These are phyloP conservation scores for Plicaturopsis crispa DNA, from an alignment of 768 basidiomycete genomes.

Conservation along the genomic window DNA sequence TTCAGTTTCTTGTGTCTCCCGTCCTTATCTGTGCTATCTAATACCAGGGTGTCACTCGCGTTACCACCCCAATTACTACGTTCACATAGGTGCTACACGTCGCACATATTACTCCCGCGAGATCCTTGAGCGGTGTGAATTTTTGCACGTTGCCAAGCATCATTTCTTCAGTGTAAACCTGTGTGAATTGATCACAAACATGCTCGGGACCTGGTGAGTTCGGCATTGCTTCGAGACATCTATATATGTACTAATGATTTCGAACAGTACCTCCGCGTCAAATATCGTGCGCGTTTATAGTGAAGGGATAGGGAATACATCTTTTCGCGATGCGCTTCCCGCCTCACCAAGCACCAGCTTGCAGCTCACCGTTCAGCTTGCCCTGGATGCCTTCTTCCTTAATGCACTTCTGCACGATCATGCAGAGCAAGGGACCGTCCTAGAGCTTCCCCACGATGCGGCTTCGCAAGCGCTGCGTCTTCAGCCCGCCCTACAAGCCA, in stretches of 20 bases:
- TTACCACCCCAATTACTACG: conserved; percentile 21
- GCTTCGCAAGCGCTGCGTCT: conserved; percentile 13
- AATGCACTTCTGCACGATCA: conserved; percentile 15
- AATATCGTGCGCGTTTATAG: conserved; percentile 24
- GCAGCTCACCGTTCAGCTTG: conserved; percentile 12
- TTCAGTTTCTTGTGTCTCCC: not conserved
- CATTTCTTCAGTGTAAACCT: too few species aligned
- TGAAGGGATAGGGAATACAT: conserved; percentile 3
- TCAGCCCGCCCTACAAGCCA: conserved; percentile 11
- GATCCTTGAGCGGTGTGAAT: too few species aligned
- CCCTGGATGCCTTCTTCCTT: conserved; percentile 19
- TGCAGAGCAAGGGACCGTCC: conserved; percentile 1
- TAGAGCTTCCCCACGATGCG: conserved; percentile 15
- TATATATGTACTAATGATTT: not conserved
- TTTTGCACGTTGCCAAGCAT: too few species aligned
- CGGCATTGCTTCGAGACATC: conserved; percentile 2
- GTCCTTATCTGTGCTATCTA: not conserved
- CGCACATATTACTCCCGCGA: conserved; percentile 16
- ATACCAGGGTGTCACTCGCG: conserved; percentile 18
- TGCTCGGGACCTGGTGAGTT: conserved; percentile 10
- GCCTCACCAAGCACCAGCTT: conserved; percentile 6
- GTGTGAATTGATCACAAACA: conserved; percentile 6
- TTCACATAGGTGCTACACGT: conserved; percentile 10
- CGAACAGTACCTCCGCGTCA: conserved; percentile 16
- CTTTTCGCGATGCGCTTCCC: conserved; percentile 6